A percentile compares a stretch with the other conserved stretches of the same genome.
Conservation (phyloP, 163 green algal genomes). For the Chlamydomonas reinhardtii region DNA sequence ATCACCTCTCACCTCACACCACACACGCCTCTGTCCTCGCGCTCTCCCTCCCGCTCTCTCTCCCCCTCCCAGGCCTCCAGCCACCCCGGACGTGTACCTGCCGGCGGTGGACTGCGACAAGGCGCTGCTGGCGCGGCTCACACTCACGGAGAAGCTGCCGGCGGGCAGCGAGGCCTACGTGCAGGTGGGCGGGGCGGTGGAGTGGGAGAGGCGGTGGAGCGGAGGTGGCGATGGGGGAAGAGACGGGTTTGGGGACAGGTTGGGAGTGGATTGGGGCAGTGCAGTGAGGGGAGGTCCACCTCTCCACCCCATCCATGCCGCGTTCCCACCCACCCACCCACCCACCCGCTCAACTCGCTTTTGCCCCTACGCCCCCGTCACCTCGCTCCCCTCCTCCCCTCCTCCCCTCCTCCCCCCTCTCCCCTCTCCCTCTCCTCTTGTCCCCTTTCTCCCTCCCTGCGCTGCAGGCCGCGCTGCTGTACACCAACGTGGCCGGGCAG, state of each 20-base stretch:
- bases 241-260: no score
- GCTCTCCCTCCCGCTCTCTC: no score
- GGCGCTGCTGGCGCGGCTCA: conserved; percentile 63
- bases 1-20: no score
- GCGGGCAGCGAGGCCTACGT: conserved; percentile 46
- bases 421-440: not conserved
- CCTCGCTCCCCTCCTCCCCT: not conserved
- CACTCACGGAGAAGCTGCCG: conserved; percentile 64
- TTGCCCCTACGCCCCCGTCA: not conserved
- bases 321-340: no score
- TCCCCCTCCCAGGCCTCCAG: conserved; percentile 40
- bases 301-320: no score
- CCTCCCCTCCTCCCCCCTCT: not conserved
- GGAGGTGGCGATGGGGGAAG: not conserved
- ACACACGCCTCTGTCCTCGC: no score
- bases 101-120: conserved; percentile 77
- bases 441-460: conserved; percentile 39
- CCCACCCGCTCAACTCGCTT: no score
- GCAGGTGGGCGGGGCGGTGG: conserved; percentile 26
- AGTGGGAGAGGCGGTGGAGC: not conserved
- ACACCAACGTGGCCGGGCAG: conserved; percentile 80
- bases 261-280: not conserved
- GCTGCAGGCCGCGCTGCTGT: conserved; percentile 95
- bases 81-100: conserved; percentile 69
- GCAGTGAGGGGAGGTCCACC: no score